Evolutionary conservation across 2,329 filamentous ascomycete species (phyloP), one percentile per base, ranked within the genome.

Genomic region (Mycosphaerella sp.): DNA sequence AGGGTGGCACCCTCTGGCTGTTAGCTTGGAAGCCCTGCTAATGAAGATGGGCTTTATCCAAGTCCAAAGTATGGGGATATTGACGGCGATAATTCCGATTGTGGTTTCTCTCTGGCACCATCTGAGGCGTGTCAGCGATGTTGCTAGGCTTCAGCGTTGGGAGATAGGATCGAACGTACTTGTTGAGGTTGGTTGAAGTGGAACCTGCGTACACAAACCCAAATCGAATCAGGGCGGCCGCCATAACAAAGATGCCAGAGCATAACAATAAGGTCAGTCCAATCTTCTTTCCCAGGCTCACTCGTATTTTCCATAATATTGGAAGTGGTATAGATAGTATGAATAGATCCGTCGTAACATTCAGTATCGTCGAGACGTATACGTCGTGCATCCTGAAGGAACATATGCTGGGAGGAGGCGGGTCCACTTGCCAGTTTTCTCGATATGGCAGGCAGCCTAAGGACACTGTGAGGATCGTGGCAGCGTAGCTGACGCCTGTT

Each of bases 41-140:
- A 34, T 10, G 37, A 52, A 42, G 3, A 52, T 16, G 12, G 43
- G 49, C 16, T 36, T 40, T 10, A 43, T 12, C 25, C 25, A 13
- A 4, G n/a, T 27, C 41, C 41, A 43, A 2, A 70, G 52, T 17
- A 68, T 64, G 4, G 66, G 68, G 1, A 63, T 49, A 46, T 69
- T 69, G 49, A 69, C 66, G 3, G 64, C 62, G n/a, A 70, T 53
- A 17, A 68, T 64, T 9, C 65, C 67, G 14, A 66, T 63, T 27
- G 66, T 57, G 2, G 66, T 68, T 48, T 71, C 68, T 21, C 68
- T 60, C 6, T 66, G 62, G 9, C 68, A 68, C 68, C 68, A 70
- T 13, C 59, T 58, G 41, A 7, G 2, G 13, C 9, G 3, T 18
- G 27, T 43, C 39, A 41, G 39, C 5, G 13, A 25, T 16, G 2